These are phyloP conservation scores for Cladosporium sp. DNA, from an alignment of 2,329 filamentous ascomycete species.

Conservation along the genomic window DNA sequence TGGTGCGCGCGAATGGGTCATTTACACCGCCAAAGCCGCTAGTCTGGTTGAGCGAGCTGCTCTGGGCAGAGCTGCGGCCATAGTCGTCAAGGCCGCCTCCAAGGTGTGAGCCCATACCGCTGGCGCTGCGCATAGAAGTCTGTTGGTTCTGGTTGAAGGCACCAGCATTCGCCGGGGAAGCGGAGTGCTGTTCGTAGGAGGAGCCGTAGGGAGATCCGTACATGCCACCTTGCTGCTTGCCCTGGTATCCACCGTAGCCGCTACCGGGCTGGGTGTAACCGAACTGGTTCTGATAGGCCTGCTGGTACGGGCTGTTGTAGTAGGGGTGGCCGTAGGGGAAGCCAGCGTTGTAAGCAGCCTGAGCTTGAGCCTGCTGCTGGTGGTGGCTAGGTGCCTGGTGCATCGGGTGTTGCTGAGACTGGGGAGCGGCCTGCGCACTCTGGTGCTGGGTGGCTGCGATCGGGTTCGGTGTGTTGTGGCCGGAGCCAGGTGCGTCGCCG, in stretches of 20 bases:
- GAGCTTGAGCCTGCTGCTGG: constrained; percentile 47
- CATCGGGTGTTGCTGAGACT: constrained; percentile 28
- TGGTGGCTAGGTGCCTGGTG: constrained; percentile 25
- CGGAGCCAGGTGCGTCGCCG: constrained; percentile 76
- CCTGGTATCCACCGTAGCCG: constrained; percentile 40
- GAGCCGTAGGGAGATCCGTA: constrained; percentile 57
- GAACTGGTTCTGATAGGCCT: constrained; percentile 61
- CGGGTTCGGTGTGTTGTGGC: constrained; percentile 86
- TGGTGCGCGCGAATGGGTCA: constrained; percentile 57
- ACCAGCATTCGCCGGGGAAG: constrained; percentile 58
- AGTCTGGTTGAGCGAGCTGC: constrained; percentile 51
- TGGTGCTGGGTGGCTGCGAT: constrained; percentile 56
- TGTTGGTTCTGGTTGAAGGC: constrained; percentile 44
- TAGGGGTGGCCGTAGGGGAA: constrained; percentile 60
- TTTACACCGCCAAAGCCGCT: constrained; percentile 51
- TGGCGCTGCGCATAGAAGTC: constrained; percentile 42
- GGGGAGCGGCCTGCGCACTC: constrained; percentile 43
- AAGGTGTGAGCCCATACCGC: constrained; percentile 32
- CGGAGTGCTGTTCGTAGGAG: constrained; percentile 60
- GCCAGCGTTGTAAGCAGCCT: constrained; percentile 37
- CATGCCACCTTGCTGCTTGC: constrained; percentile 49
- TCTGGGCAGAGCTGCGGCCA: constrained; percentile 50
- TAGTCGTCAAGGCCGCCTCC: constrained; percentile 55
- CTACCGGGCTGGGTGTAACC: constrained; percentile 36
- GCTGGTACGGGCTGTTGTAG: constrained; percentile 60